phyloP scores from a whole-genome alignment of 148 eudicot species.

The Arbutus unedo region DNA sequence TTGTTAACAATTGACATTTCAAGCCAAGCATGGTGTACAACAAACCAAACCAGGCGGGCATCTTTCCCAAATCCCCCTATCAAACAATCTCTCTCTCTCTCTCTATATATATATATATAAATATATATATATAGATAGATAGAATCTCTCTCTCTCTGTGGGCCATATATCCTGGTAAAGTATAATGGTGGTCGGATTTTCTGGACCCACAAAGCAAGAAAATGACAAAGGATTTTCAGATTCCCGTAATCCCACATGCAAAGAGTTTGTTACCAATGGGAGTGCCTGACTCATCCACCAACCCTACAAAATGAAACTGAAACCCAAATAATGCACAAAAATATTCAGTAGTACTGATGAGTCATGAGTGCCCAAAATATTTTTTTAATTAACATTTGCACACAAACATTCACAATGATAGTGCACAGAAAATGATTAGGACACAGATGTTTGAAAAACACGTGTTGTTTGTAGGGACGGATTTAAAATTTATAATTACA shows the following conservation, averaged over 20 bases:
- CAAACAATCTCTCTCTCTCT: not conserved
- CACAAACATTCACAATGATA: too few species aligned
- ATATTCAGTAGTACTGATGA: not conserved
- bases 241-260: constrained; percentile 9
- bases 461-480: too few species aligned
- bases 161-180: too few species aligned
- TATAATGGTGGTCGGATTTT: not conserved
- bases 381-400: too few species aligned
- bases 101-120: not conserved
- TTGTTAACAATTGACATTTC: too few species aligned
- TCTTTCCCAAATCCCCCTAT: not conserved
- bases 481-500: too few species aligned
- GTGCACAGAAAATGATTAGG: too few species aligned
- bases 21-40: not conserved
- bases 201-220: not conserved
- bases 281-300: constrained; percentile 11
- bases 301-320: not conserved
- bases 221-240: not conserved
- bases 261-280: constrained; percentile 15
- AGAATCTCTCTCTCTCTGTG: too few species aligned
- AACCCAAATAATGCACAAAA: not conserved
- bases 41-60: not conserved
- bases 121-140: too few species aligned
- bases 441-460: too few species aligned
- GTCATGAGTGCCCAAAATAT: not conserved